Evolutionary conservation across 352 stramenopile genomes (phyloP), one percentile per base, ranked within the genome.

Genomic region (Globisporangium emineosum): DNA sequence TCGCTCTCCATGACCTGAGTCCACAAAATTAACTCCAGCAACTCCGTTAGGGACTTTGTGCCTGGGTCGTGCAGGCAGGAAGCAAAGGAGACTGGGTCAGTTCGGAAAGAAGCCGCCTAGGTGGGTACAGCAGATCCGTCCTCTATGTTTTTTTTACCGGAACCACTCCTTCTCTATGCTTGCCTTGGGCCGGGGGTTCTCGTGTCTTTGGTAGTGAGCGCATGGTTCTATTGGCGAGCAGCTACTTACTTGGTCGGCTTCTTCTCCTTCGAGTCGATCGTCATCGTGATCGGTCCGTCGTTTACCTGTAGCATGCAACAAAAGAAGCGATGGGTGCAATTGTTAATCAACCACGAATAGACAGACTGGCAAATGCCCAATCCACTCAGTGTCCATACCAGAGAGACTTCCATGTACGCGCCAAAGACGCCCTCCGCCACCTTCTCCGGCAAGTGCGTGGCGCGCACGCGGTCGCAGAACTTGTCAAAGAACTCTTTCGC

Each of bases 391-490:
- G 5, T 51, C n/a, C 80, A 62, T 69, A 93, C 87, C 54, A 94
- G 65, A n/a, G 80, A 81, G 23, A 94, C 87, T 70, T 96, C 87
- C 87, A 94, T 96, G 67, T 90, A 90, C 17, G 85, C 87, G 23
- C 81, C 84, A 60, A 96, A 96, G 35, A 89, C 73, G 33, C 87
- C 87, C 57, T 93, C 83, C 7, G 77, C 76, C 54, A 96, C 83
- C 57, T 93, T 92, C 29, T 90, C 81, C 4, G 72, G 35, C 55
- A 64, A 60, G 64, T 96, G 74, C 4, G 73, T 76, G 10, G 74
- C 71, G 42, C 85, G 78, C 55, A 96, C 82, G 47, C 83, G 81
- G 32, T 77, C 51, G 60, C 82, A 89, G 54, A 96, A 93, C 25
- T 69, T 72, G 51, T 94, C 79, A 47, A 90, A 94, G 57, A 93